phyloP scores from a whole-genome alignment of 257 asterid species.

The Penstemon barbatus region DNA sequence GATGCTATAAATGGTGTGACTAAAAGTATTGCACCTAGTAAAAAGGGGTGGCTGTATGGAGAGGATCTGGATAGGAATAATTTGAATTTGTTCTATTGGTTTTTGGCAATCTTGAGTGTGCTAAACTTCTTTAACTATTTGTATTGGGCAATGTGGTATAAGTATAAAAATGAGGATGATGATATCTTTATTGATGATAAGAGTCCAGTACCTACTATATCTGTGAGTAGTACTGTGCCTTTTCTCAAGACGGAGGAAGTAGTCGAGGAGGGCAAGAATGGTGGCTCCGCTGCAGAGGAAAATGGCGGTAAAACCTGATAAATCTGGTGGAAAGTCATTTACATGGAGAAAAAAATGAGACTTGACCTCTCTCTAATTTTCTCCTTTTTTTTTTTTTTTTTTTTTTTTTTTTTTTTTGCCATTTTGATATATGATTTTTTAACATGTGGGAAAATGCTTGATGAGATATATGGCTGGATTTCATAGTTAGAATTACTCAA shows the following conservation, averaged over 20 bases:
- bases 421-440: neutral
- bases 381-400: neutral
- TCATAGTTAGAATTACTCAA: conserved; percentile 7
- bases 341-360: neutral
- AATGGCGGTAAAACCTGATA: conserved; percentile 15
- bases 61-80: conserved; percentile 46
- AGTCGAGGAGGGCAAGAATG: neutral
- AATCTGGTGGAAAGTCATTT: neutral
- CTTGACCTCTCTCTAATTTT: neutral
- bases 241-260: conserved; percentile 26
- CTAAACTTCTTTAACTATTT: conserved; percentile 61
- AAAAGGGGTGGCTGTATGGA: conserved; percentile 59
- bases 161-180: conserved; percentile 41
- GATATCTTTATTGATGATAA: neutral
- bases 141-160: conserved; percentile 69
- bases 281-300: conserved; percentile 24
- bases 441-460: neutral
- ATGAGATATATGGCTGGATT: conserved; percentile 9
- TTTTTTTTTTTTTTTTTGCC: neutral
- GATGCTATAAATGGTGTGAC: conserved; percentile 45
- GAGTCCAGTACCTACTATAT: conserved; percentile 10
- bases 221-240: conserved; percentile 35
- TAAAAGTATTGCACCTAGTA: conserved; percentile 38
- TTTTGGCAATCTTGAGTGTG: conserved; percentile 53
- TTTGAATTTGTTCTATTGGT: conserved; percentile 60